Conservation (phyloP, 2,329 filamentous ascomycete genomes). For the Aspergillus japonicus region DNA sequence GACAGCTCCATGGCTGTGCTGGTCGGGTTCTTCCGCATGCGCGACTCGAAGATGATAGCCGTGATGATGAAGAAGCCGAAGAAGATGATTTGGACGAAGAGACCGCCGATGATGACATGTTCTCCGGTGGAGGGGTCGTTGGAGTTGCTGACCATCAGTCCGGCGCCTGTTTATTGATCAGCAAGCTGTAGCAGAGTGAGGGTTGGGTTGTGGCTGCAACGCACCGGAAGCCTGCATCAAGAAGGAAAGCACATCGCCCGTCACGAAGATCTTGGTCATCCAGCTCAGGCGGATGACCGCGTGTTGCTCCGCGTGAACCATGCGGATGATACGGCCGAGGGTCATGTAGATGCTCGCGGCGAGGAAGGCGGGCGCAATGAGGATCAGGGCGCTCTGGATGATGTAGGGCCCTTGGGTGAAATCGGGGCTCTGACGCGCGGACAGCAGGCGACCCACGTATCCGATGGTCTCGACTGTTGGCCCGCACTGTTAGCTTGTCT, state of each 20-base stretch:
- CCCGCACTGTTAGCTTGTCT: background rate
- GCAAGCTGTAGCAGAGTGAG: background rate
- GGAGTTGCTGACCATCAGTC: conserved; percentile 25
- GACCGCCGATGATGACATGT: conserved; percentile 30
- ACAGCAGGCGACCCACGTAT: conserved; percentile 52
- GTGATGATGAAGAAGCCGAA: conserved; percentile 31
- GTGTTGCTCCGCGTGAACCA: conserved; percentile 25
- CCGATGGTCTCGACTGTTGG: conserved; percentile 52
- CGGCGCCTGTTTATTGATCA: conserved; percentile 22
- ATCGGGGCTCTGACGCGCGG: conserved; percentile 33
- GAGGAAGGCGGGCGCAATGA: conserved; percentile 31
- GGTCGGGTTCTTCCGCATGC: conserved; percentile 33
- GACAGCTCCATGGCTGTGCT: conserved; percentile 19
- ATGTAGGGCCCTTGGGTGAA: conserved; percentile 29
- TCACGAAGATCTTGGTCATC: conserved; percentile 33
- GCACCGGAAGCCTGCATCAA: conserved; percentile 33
- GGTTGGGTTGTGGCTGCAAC: background rate
- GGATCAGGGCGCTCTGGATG: conserved; percentile 28
- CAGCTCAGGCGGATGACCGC: conserved; percentile 23
- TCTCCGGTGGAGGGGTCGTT: conserved; percentile 22
- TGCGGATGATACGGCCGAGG: conserved; percentile 29
- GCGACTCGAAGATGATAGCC: conserved; percentile 25
- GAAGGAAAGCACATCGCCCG: conserved; percentile 34
- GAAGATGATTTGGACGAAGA: conserved; percentile 34
- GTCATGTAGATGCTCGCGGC: conserved; percentile 33